Percentiles rank a stretch among this genome's conserved stretches.
Evolutionary conservation across 2,329 filamentous ascomycete genomes (phyloP).

Genomic region (Juglanconis juglandina): DNA sequence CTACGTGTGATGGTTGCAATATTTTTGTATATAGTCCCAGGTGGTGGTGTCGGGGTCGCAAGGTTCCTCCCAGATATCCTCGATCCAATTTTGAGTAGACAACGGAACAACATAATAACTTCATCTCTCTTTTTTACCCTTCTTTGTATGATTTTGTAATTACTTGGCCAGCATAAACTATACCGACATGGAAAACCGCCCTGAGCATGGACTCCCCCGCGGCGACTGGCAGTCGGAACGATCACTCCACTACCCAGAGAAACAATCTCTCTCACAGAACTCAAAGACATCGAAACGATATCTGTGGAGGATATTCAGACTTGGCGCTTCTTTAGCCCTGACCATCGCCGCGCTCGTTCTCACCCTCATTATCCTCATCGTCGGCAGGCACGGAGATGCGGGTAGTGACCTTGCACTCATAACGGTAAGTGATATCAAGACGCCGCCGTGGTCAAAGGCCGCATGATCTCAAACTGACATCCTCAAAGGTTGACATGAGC

Average conservation of each 20-base stretch:
- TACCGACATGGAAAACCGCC: constrained; percentile 1
- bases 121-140: too few relatives aligned
- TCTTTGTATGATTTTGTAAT: too few relatives aligned
- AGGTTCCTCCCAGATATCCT: not conserved
- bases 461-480: not conserved
- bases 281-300: constrained; percentile 1
- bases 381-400: constrained; percentile 11
- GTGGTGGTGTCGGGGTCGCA: not conserved
- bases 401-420: constrained; percentile 14
- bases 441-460: too few relatives aligned
- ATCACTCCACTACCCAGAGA: not conserved
- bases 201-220: not conserved
- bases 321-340: constrained; percentile 6
- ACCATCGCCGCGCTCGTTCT: constrained; percentile 13
- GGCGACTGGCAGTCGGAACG: not conserved
- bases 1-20: not conserved
- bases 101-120: too few relatives aligned
- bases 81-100: not conserved
- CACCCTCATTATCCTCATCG: constrained; percentile 13
- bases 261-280: not conserved
- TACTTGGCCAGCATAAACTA: too few relatives aligned
- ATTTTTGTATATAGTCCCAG: not conserved
- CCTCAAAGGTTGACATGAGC: constrained; percentile 15
- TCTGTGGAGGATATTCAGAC: constrained; percentile 11
- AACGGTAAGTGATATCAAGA: constrained; percentile 4